Evolutionary conservation across 768 basidiomycete species (phyloP), one percentile per base, ranked within the genome.

Genomic region (Myochromella boudieri): DNA sequence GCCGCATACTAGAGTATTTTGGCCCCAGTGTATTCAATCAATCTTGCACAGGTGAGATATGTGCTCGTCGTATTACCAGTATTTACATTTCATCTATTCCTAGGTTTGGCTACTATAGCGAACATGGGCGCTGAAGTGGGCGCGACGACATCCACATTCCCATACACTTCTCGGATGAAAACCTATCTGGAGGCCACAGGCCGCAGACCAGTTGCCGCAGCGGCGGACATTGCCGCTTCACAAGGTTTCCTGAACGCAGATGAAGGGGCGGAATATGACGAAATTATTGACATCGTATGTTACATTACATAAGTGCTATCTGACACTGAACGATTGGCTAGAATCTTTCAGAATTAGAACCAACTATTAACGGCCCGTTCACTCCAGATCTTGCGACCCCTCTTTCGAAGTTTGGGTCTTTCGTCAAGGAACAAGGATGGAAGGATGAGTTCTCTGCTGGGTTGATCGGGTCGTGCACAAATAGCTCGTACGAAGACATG

Each of bases 91-190:
- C 38, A 47, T 11, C 36, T 20, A 40, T 26, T 17, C 29, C 9
- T 40, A 88, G 89, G 91, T 45, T 70, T 97, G 44, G 97, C 95
- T 1, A 98, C 97, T 1, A 88, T 99, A 45, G 88, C 91, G 34
- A 98, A 99, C 68, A 99, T 98, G 97, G 97, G 97, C 41, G 97
- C 97, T 10, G 97, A 99, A 73, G 95, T 98, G n/a, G 97, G 97
- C 29, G 97, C 97, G n/a, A 99, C 97, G 1, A 98, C 97, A 0
- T 95, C 95, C 1, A 92, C 89, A 5, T 99, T 99, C 78, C 95
- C 95, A 4, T 99, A 98, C 68, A 93, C 92, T 12, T 68, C 80
- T 14, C 82, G 82, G 59, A 98, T 98, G 95, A 78, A 83, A 25
- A 75, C 81, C 27, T 99, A 98, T 68, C 81, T 99, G 24, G 74